Conservation (phyloP, 2,329 filamentous ascomycete species). For the Colletotrichum tropicale region DNA sequence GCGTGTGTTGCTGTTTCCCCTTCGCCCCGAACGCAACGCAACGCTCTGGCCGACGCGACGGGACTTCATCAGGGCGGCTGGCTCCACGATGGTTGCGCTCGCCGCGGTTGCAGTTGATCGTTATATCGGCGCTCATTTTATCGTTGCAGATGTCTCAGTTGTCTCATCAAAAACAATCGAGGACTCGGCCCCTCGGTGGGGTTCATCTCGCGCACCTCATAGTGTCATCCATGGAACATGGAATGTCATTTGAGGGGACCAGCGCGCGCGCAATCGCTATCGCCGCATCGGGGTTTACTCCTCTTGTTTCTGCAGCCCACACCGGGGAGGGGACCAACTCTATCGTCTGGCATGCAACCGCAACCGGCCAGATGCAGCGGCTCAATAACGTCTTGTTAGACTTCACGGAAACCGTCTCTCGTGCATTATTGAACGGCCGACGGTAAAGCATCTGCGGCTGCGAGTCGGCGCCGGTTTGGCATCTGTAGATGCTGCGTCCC, state of each 20-base stretch:
- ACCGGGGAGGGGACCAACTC: background rate
- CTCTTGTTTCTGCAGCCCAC: background rate
- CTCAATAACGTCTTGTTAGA: background rate
- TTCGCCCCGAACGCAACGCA: background rate
- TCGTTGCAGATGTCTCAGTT: conserved; percentile 11
- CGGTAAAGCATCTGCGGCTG: background rate
- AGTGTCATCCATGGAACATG: background rate
- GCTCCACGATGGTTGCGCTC: background rate
- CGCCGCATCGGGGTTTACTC: background rate
- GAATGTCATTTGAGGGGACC: background rate
- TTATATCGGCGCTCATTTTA: background rate
- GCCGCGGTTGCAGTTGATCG: background rate
- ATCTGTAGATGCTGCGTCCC: background rate
- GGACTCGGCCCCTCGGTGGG: conserved; percentile 3
- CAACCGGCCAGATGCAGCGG: background rate
- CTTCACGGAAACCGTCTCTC: background rate
- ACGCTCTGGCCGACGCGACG: background rate
- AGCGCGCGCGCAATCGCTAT: background rate
- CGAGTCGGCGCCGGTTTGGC: background rate
- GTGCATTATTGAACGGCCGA: background rate
- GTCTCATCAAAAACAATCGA: conserved; percentile 1
- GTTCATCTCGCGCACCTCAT: conserved; percentile 11
- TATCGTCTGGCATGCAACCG: background rate
- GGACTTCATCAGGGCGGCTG: background rate
- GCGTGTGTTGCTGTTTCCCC: background rate